Evolutionary conservation across 2,329 filamentous ascomycete species (phyloP), one percentile per base, ranked within the genome.

Genomic region (Fusarium bactridioides): DNA sequence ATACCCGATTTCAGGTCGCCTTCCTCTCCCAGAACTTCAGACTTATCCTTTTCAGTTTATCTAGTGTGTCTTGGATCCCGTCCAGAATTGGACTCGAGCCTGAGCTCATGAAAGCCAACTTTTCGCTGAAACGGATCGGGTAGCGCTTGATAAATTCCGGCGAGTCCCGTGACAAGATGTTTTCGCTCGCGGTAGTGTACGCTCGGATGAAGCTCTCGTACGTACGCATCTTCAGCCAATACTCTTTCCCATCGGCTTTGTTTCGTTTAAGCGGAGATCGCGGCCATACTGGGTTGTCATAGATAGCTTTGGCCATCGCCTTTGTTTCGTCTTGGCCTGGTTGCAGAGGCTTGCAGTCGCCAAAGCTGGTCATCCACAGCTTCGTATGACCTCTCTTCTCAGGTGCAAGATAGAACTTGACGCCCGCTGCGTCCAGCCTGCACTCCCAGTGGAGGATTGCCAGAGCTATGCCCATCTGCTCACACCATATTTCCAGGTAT

Each of bases 371-470:
- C n/a, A 75, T n/a, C 76, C 74, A 79, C 9, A 79, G 44, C 15
- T 33, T 56, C 8, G 61, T 45, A 5, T n/a, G 54, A 2, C 12
- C 19, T 11, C 3, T 31, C 10, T 3, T 16, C 3, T 29, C 3
- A 5, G 40, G 13, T 3, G 56, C 74, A 11, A 79, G 41, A 13
- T 66, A 56, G 18, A 79, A 78, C 27, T 76, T 62, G 41, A 78
- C 66, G 4, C 76, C 78, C 1, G 40, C 44, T 7, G 60, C 78
- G 33, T 79, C 78, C 1, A 78, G 29, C 18, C 44, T 40, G 25
- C 74, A 78, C 2, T 13, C 47, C 72, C 74, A 79, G 58, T 79
- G 78, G 1, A 79, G 44, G 9, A 78, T 68, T 2, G 76, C 78
- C 9, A 79, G 63, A 5, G 69, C 40, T 3, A 54, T 35, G 4